Conservation (phyloP, 1,139 yeast species). For the Diutina neorugosa region DNA sequence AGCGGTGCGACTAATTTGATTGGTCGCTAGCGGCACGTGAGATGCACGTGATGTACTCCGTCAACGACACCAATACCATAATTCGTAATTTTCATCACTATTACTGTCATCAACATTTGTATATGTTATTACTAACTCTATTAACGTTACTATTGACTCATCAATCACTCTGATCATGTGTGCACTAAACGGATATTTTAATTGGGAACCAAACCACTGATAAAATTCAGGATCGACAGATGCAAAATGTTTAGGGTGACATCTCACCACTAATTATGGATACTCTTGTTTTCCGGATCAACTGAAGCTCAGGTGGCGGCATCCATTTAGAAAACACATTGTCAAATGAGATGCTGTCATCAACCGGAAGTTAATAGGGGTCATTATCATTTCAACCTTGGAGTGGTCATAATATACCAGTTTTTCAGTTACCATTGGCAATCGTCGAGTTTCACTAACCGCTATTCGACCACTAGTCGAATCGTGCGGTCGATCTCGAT, state of each 20-base stretch:
- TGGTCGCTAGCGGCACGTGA: background rate
- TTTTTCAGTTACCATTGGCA: too few relatives aligned
- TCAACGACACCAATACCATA: too few relatives aligned
- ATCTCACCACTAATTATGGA: background rate
- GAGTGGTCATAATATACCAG: too few relatives aligned
- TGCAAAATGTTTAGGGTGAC: background rate
- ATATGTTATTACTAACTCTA: too few relatives aligned
- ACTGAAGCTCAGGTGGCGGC: background rate
- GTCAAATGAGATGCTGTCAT: background rate
- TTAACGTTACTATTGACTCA: too few relatives aligned
- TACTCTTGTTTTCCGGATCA: background rate
- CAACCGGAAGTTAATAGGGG: too few relatives aligned
- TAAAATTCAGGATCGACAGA: background rate
- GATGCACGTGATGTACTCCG: background rate
- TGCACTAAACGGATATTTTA: background rate
- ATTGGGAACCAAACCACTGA: background rate
- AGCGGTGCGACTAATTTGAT: background rate
- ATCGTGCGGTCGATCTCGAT: too few relatives aligned
- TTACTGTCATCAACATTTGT: too few relatives aligned
- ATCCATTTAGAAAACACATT: background rate
- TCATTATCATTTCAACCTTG: too few relatives aligned
- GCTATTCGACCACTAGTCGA: too few relatives aligned
- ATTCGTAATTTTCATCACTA: too few relatives aligned
- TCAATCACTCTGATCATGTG: background rate
- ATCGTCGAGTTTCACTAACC: too few relatives aligned